These are phyloP conservation scores for Vigna radiata DNA, from an alignment of 306 rosid genomes.

Conservation along the genomic window DNA sequence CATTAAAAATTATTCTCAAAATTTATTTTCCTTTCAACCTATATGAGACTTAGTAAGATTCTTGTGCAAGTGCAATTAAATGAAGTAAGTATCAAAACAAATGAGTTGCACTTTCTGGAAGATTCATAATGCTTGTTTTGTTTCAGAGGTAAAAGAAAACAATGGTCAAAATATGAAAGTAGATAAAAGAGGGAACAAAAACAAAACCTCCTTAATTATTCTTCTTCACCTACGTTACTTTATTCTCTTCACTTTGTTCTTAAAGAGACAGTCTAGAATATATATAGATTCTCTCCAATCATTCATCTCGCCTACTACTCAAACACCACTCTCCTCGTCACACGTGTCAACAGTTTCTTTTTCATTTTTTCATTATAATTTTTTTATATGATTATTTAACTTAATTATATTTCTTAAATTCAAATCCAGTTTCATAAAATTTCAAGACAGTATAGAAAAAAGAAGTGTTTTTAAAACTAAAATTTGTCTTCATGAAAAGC, in stretches of 20 bases:
- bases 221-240: slow-evolving; percentile 35
- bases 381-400: too few relatives aligned
- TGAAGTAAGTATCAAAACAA: slow-evolving; percentile 18
- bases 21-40: too few relatives aligned
- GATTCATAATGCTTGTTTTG: slow-evolving; percentile 54
- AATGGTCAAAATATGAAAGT: slow-evolving; percentile 24
- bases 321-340: slow-evolving; percentile 37
- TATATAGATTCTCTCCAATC: slow-evolving; percentile 45
- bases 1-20: too few relatives aligned
- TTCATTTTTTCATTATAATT: too few relatives aligned
- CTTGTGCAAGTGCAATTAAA: slow-evolving; percentile 42
- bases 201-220: slow-evolving; percentile 22
- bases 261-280: slow-evolving; percentile 17
- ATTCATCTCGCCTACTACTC: slow-evolving; percentile 34
- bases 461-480: too few relatives aligned
- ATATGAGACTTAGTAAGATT: too few relatives aligned
- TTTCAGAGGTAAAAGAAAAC: slow-evolving; percentile 41
- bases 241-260: slow-evolving; percentile 45
- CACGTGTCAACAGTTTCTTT: slow-evolving; percentile 32
- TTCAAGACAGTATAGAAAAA: too few relatives aligned
- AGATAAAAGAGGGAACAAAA: not conserved
- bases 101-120: slow-evolving; percentile 42
- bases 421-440: too few relatives aligned
- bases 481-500: not conserved
- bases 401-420: too few relatives aligned